Evolutionary conservation across 495 filamentous ascomycete species (phyloP), one percentile per base, ranked within the genome.

Genomic region (Bacidia gigantensis): DNA sequence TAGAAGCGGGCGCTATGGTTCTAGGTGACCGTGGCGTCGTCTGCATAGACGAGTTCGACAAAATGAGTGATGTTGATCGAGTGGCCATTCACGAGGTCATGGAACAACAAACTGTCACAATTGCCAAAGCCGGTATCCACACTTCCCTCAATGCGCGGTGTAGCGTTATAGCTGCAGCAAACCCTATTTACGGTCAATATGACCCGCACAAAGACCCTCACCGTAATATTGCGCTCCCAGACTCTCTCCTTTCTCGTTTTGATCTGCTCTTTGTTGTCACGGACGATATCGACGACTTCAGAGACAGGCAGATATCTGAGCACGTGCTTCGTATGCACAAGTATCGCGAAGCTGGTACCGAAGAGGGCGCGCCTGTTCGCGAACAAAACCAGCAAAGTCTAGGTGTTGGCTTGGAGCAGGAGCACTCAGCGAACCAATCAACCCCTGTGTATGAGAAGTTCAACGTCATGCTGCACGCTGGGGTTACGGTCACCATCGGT

Each of bases 61-160:
- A 99, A 69, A 99, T 99, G 92, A 93, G 86, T 56, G 92, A 97
- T 66, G 83, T 97, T 35, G 92, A 99, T 65, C 82, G 92, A 58
- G 92, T 99, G 20, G 92, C 92, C 44, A 99, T 99, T 60, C 92
- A 99, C 76, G 92, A 99, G 87, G 92, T 99, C 51, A 99, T 99
- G 92, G 92, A 99, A 68, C 92, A 99, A 70, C 92, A 99, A 65
- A 99, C 92, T 0, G 92, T 99, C 54, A 99, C 92, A 24, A 97
- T 99, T 60, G 92, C 92, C 24, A 99, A 99, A 69, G 92, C 92
- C 3, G 92, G 92, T 57, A 99, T 99, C 46, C 92, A 99, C 68
- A 99, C 92, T 3, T 94, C 88, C 20, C 78, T 99, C 52, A 99
- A 99, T 60, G 93, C 92, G 26, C 81, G 92, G 40, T 99, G 93